Evolutionary conservation across 768 basidiomycete species (phyloP).

Genomic region (Multifurca ochricompacta): DNA sequence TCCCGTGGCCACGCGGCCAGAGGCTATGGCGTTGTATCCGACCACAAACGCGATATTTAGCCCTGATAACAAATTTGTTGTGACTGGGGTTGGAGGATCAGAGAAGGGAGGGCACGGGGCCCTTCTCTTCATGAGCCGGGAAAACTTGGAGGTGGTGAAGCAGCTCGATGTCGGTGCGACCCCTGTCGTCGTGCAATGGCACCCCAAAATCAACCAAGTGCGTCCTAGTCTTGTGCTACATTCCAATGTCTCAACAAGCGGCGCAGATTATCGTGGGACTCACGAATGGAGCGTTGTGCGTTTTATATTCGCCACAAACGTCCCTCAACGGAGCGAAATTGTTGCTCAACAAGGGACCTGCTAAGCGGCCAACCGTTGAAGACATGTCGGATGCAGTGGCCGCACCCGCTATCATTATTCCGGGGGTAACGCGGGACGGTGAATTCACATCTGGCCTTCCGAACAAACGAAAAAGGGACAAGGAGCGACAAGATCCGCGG

Average conservation of each 20-base stretch:
- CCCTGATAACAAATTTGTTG: constrained; percentile 82
- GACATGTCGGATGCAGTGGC: constrained; percentile 84
- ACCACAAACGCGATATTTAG: constrained; percentile 93
- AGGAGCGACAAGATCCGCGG: constrained; percentile 78
- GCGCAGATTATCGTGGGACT: constrained; percentile 77
- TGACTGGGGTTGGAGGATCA: constrained; percentile 73
- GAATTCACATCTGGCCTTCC: constrained; percentile 47
- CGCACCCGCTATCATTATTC: constrained; percentile 84
- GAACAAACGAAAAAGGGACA: constrained; percentile 84
- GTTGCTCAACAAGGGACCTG: constrained; percentile 78
- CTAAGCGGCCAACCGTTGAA: constrained; percentile 72
- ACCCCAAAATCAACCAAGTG: constrained; percentile 97
- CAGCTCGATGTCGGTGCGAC: constrained; percentile 62
- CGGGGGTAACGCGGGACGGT: constrained; percentile 80
- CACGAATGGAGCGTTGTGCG: constrained; percentile 80
- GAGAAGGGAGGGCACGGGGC: constrained; percentile 62
- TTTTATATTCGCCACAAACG: constrained; percentile 85
- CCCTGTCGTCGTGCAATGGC: constrained; percentile 91
- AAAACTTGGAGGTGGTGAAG: constrained; percentile 61
- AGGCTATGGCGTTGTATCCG: constrained; percentile 73
- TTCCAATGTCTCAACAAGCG: constrained; percentile 4
- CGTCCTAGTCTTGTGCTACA: constrained; percentile 9
- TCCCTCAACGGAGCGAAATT: constrained; percentile 92
- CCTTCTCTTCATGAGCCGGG: constrained; percentile 65
- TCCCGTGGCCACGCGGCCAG: constrained; percentile 62